phyloP scores from a whole-genome alignment of 495 filamentous ascomycete genomes.

The Aspergillus heteromorphus region DNA sequence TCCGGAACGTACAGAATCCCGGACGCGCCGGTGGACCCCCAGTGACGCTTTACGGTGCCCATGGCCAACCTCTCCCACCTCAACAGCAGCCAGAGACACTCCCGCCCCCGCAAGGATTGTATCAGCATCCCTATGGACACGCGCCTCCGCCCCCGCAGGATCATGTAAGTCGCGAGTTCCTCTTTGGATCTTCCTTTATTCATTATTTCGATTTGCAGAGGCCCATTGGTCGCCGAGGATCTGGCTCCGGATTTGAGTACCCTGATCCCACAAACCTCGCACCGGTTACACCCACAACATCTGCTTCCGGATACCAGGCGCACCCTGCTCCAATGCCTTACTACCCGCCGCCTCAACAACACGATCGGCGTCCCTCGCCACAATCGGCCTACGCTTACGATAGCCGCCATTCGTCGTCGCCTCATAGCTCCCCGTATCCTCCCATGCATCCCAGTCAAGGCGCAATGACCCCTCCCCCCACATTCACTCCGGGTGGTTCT shows the following conservation, averaged over 20 bases:
- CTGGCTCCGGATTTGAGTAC: constrained; percentile 46
- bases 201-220: constrained; percentile 25
- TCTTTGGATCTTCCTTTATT: constrained; percentile 3
- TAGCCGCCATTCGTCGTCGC: constrained; percentile 44
- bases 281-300: constrained; percentile 46
- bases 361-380: constrained; percentile 47
- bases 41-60: constrained; percentile 62
- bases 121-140: constrained; percentile 36
- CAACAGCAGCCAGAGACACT: constrained; percentile 48
- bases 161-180: constrained; percentile 39
- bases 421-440: constrained; percentile 47
- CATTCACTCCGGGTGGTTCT: constrained; percentile 32
- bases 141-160: constrained; percentile 38
- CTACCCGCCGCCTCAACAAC: constrained; percentile 35
- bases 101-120: constrained; percentile 47
- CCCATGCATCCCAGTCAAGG: constrained; percentile 31
- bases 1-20: constrained; percentile 45
- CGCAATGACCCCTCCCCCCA: constrained; percentile 37
- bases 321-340: constrained; percentile 43
- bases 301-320: constrained; percentile 44
- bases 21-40: constrained; percentile 35
- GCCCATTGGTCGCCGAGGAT: constrained; percentile 41
- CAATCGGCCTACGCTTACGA: constrained; percentile 46
- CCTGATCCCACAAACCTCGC: constrained; percentile 52
- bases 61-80: constrained; percentile 65